Percentiles rank a stretch among this genome's conserved stretches.
phyloP scores from a whole-genome alignment of 352 stramenopile genomes.

The Pythium angustatum region DNA sequence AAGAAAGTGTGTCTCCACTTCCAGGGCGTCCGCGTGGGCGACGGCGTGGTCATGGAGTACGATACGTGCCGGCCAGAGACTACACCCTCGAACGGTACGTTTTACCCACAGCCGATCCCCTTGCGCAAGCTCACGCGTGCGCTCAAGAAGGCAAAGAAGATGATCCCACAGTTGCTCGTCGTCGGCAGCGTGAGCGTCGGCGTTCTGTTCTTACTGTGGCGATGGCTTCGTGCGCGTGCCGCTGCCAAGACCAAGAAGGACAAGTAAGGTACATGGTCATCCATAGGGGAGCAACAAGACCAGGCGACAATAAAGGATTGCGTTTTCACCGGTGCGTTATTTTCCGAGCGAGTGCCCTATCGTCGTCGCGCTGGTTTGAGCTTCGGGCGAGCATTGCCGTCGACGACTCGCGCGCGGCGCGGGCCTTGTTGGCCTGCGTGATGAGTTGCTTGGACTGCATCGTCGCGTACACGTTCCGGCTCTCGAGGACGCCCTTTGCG shows the following conservation, averaged over 20 bases:
- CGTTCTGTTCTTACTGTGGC: constrained; percentile 11
- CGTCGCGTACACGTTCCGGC: constrained; percentile 69
- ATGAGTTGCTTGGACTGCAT: constrained; percentile 43
- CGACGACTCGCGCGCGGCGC: constrained; percentile 5
- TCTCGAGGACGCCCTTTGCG: constrained; percentile 57
- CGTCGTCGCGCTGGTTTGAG: constrained; percentile 22
- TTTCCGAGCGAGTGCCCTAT: neutral
- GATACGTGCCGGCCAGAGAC: constrained; percentile 71
- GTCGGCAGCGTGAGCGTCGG: neutral
- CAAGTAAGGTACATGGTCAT: constrained; percentile 1
- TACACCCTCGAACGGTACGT: constrained; percentile 54
- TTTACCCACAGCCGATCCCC: constrained; percentile 61
- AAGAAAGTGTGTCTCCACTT: constrained; percentile 67
- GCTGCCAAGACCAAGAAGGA: constrained; percentile 19
- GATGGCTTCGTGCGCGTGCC: constrained; percentile 1
- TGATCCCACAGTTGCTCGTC: constrained; percentile 3
- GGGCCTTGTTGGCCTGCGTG: constrained; percentile 28
- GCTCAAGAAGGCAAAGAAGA: constrained; percentile 54
- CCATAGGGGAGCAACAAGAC: neutral
- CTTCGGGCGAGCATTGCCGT: neutral
- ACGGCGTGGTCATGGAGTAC: constrained; percentile 68
- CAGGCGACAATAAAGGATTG: neutral
- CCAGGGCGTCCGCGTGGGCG: constrained; percentile 58
- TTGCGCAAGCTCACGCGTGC: constrained; percentile 55
- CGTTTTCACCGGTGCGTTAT: constrained; percentile 3